phyloP scores from a whole-genome alignment of 352 stramenopile genomes.

The Globisporangium canariense region DNA sequence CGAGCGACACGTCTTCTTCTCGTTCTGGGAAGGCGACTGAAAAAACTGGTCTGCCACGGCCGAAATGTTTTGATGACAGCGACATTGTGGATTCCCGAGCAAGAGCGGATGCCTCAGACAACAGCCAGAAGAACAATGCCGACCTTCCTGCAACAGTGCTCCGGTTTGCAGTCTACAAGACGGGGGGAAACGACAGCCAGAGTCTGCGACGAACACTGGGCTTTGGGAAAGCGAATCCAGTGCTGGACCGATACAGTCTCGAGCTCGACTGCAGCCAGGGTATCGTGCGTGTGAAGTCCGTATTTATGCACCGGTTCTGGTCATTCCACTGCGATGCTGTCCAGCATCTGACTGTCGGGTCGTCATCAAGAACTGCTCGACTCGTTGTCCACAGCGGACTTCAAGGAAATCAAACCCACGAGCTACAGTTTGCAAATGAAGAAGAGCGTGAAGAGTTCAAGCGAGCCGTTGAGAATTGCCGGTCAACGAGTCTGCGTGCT shows the following conservation, averaged over 20 bases:
- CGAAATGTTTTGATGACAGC: conserved; percentile 79
- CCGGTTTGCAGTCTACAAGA: conserved; percentile 73
- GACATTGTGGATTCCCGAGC: conserved; percentile 66
- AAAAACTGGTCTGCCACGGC: conserved; percentile 10
- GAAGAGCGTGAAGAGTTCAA: conserved; percentile 66
- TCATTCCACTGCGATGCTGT: conserved; percentile 75
- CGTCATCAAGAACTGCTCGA: conserved; percentile 35
- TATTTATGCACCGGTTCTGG: conserved; percentile 83
- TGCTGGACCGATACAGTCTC: conserved; percentile 76
- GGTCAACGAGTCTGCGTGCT: conserved; percentile 33
- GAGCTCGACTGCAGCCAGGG: conserved; percentile 71
- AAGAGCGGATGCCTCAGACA: conserved; percentile 26
- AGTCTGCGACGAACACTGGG: conserved; percentile 58
- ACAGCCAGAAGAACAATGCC: conserved; percentile 28
- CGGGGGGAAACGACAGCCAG: conserved; percentile 51
- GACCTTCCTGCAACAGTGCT: conserved; percentile 61
- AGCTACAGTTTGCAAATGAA: conserved; percentile 76
- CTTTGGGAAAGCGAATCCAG: conserved; percentile 65
- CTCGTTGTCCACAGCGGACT: conserved; percentile 56
- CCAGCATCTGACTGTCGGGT: conserved; percentile 38
- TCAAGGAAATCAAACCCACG: conserved; percentile 49
- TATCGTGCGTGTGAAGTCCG: conserved; percentile 72
- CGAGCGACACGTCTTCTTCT: conserved; percentile 7
- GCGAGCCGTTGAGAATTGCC: conserved; percentile 51
- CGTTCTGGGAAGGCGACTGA: background rate